phyloP scores from a whole-genome alignment of 495 filamentous ascomycete species.

The Astrocystis sublimbata region DNA sequence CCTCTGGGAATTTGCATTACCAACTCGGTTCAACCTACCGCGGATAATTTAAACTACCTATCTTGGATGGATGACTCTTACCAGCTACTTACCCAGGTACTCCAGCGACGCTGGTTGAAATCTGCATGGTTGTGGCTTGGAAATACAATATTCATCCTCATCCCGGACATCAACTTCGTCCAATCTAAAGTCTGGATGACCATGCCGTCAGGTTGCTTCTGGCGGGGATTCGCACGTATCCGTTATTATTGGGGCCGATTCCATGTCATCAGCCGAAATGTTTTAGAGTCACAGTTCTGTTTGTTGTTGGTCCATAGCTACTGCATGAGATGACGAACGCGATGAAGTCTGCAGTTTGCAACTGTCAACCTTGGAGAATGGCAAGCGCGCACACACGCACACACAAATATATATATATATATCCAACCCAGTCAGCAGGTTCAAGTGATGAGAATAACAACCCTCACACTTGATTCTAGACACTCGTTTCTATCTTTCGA shows the following conservation, averaged over 20 bases:
- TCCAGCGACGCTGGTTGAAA: neutral
- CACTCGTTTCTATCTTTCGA: slow-evolving; percentile 24
- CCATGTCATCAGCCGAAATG: neutral
- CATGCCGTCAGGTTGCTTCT: neutral
- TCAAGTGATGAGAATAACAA: neutral
- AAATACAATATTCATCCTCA: neutral
- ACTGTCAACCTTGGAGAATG: neutral
- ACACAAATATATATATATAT: too few relatives aligned
- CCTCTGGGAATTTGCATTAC: neutral
- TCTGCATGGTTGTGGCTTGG: neutral
- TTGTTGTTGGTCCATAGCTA: neutral
- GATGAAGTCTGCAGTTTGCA: neutral
- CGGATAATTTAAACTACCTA: neutral
- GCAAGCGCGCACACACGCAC: too few relatives aligned
- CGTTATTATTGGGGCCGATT: neutral
- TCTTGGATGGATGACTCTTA: neutral
- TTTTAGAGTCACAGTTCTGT: neutral
- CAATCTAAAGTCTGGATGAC: slow-evolving; percentile 2
- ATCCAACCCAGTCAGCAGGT: too few relatives aligned
- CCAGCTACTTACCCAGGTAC: neutral
- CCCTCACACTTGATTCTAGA: slow-evolving; percentile 12
- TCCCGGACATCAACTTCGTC: neutral
- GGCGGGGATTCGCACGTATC: slow-evolving; percentile 12
- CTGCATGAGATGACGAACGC: neutral
- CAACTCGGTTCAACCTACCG: slow-evolving; percentile 9